Conservation (phyloP, 768 basidiomycete species). For the Lanmaoa rubissima region DNA sequence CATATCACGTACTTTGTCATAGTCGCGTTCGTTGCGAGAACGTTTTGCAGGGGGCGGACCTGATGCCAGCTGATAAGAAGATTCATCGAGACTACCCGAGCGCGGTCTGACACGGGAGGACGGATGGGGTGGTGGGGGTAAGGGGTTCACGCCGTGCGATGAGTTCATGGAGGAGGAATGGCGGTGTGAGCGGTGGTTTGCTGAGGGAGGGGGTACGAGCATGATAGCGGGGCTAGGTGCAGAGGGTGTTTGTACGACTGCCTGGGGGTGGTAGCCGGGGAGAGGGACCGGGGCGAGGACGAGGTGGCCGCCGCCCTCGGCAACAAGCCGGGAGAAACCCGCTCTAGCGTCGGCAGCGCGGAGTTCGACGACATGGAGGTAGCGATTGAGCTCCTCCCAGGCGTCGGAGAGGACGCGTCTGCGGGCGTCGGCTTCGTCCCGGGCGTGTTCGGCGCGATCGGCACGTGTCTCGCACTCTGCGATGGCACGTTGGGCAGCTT, state of each 20-base stretch:
- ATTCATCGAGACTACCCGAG: constrained; percentile 42
- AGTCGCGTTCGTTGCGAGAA: constrained; percentile 39
- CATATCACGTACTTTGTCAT: constrained; percentile 19
- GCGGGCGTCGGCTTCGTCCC: constrained; percentile 55
- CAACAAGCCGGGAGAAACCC: constrained; percentile 44
- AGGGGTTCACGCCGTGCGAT: constrained; percentile 33
- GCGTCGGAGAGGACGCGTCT: constrained; percentile 43
- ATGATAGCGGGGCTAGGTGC: constrained; percentile 27
- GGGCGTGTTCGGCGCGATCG: constrained; percentile 46
- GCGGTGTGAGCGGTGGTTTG: constrained; percentile 20
- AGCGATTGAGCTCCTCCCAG: constrained; percentile 51
- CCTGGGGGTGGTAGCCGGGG: constrained; percentile 16
- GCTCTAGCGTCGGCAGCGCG: constrained; percentile 49
- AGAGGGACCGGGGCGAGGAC: constrained; percentile 36
- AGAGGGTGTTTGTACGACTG: constrained; percentile 16
- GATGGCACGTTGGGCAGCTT: constrained; percentile 38
- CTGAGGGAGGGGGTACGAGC: constrained; percentile 19
- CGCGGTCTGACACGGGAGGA: constrained; percentile 41
- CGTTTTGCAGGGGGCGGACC: constrained; percentile 53
- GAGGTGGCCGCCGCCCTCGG: constrained; percentile 44
- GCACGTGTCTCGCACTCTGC: constrained; percentile 50
- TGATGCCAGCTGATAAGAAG: constrained; percentile 28
- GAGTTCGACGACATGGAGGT: constrained; percentile 44
- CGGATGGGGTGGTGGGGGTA: constrained; percentile 40
- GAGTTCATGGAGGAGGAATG: constrained; percentile 26